phyloP scores from a whole-genome alignment of 1,284 basidiomycete species.

The Rhodotorula sp. region DNA sequence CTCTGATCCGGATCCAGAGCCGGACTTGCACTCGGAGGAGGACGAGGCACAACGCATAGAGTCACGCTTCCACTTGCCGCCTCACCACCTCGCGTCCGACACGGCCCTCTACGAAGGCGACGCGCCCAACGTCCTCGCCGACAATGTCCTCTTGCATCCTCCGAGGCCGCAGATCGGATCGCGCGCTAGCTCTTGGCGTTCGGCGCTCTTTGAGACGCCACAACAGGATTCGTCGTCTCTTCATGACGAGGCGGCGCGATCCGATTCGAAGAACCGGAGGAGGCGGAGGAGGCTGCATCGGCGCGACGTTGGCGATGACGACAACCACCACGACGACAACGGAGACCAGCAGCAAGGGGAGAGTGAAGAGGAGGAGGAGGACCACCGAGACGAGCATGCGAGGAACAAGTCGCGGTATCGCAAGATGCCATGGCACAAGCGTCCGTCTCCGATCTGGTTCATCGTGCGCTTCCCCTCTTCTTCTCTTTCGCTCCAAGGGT shows the following conservation, averaged over 20 bases:
- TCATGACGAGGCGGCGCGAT: background rate
- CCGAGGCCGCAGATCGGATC: background rate
- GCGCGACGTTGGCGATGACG: background rate
- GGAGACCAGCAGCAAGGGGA: background rate
- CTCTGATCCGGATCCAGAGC: too few species aligned
- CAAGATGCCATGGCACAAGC: conserved; percentile 27
- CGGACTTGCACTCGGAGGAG: too few species aligned
- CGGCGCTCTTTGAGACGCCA: background rate
- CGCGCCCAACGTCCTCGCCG: conserved; percentile 13
- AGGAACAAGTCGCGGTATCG: background rate
- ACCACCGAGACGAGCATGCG: background rate
- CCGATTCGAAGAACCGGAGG: background rate
- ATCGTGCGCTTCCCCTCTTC: conserved; percentile 9
- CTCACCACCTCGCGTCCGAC: background rate
- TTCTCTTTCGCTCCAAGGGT: background rate
- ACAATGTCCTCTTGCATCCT: conserved; percentile 11
- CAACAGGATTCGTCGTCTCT: background rate
- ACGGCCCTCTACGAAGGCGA: conserved; percentile 12
- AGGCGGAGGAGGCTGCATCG: background rate
- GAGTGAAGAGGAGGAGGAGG: background rate
- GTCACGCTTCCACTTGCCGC: background rate
- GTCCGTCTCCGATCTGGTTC: conserved; percentile 36
- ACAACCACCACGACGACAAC: background rate
- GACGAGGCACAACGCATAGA: background rate
- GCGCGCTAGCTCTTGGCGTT: background rate